Evolutionary conservation across 768 basidiomycete species (phyloP).

Genomic region (Gloeophyllum trabeum): DNA sequence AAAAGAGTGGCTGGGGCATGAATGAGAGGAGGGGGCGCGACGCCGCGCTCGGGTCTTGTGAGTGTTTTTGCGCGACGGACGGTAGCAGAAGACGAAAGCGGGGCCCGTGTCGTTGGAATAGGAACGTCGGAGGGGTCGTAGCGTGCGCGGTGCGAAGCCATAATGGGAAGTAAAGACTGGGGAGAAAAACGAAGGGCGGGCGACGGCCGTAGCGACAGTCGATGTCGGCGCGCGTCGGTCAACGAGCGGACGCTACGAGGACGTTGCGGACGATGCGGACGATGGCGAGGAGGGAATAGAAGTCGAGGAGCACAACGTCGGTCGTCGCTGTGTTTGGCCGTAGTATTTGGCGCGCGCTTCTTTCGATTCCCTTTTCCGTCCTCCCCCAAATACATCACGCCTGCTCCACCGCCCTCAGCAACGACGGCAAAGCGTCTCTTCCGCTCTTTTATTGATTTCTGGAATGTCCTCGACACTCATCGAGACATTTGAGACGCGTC

Average conservation of each 20-base stretch:
- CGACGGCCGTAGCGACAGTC: not conserved
- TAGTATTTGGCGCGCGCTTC: no score
- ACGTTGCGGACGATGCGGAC: constrained; percentile 12
- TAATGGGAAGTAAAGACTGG: constrained; percentile 10
- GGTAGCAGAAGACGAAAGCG: constrained; percentile 36
- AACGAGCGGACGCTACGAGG: not conserved
- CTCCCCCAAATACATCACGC: not conserved
- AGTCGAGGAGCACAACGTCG: no score
- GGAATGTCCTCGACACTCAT: constrained; percentile 4
- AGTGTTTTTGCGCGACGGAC: constrained; percentile 90
- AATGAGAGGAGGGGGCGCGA: constrained; percentile 90
- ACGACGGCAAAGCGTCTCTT: no score
- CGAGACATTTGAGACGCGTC: not conserved
- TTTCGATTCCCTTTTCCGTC: no score
- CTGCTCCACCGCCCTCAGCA: not conserved
- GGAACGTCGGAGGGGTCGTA: constrained; percentile 43
- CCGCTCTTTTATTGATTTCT: not conserved
- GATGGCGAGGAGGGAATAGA: constrained; percentile 12
- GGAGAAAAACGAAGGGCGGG: constrained; percentile 14
- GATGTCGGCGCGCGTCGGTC: not conserved
- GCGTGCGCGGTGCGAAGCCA: constrained; percentile 13
- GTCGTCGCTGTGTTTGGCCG: no score
- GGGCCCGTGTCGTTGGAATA: constrained; percentile 50
- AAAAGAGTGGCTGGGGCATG: constrained; percentile 53
- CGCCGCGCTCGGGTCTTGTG: constrained; percentile 88